These are phyloP conservation scores for Leccinum truebloodii DNA, from an alignment of 768 basidiomycete species.

Conservation along the genomic window DNA sequence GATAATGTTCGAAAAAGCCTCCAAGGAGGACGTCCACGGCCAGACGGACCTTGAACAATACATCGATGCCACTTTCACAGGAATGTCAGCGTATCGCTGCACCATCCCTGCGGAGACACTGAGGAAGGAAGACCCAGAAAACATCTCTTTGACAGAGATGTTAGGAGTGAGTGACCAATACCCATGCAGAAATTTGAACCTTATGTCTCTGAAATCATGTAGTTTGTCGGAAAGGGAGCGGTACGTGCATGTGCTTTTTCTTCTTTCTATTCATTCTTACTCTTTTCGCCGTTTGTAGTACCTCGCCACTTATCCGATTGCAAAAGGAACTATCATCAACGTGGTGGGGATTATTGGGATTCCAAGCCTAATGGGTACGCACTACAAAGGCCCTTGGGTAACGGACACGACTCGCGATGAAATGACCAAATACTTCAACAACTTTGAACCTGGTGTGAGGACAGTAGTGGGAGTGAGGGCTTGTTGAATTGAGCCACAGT, in stretches of 20 bases:
- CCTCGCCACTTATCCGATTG: conserved; percentile 41
- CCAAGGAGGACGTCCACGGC: neutral
- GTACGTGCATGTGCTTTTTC: neutral
- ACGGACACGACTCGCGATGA: conserved; percentile 34
- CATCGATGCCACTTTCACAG: conserved; percentile 40
- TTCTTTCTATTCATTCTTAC: neutral
- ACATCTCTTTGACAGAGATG: conserved; percentile 20
- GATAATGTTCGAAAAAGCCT: conserved; percentile 22
- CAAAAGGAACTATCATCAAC: conserved; percentile 38
- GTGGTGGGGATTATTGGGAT: conserved; percentile 34
- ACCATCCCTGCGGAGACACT: conserved; percentile 38
- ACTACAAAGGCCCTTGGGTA: conserved; percentile 35
- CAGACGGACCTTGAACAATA: conserved; percentile 10
- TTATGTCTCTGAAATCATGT: conserved; percentile 11
- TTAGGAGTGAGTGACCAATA: conserved; percentile 22
- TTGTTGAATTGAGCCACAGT: neutral
- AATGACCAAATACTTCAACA: conserved; percentile 29
- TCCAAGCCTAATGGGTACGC: conserved; percentile 29
- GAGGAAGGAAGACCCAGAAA: conserved; percentile 23
- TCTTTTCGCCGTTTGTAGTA: conserved; percentile 29
- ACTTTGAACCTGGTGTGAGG: conserved; percentile 41
- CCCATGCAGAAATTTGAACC: neutral
- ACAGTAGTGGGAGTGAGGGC: conserved; percentile 29
- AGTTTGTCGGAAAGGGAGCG: conserved; percentile 17
- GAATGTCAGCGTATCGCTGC: conserved; percentile 40